phyloP scores from a whole-genome alignment of 768 basidiomycete genomes.

The Leccinellum rugosiceps region DNA sequence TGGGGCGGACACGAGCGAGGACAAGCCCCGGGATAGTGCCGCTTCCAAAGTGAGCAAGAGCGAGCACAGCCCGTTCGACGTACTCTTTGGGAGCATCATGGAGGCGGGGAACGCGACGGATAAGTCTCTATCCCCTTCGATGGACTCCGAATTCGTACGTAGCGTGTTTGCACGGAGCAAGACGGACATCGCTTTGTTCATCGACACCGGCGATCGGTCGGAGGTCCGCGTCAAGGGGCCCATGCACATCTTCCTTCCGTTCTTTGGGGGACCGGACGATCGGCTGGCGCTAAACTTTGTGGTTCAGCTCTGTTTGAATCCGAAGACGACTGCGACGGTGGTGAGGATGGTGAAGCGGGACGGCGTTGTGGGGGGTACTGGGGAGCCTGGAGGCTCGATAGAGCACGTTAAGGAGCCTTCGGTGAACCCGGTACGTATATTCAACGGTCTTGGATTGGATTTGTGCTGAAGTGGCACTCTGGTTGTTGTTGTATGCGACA shows the following conservation, averaged over 20 bases:
- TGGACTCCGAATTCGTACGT: conserved; percentile 79
- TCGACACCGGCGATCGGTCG: conserved; percentile 55
- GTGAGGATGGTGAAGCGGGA: conserved; percentile 54
- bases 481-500: conserved; percentile 40
- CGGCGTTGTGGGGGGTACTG: conserved; percentile 6
- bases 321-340: conserved; percentile 69
- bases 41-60: conserved; percentile 13
- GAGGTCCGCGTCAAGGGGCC: conserved; percentile 22
- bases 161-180: conserved; percentile 68
- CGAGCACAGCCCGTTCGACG: conserved; percentile 65
- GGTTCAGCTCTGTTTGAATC: conserved; percentile 74
- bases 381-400: neutral
- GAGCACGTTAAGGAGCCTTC: neutral
- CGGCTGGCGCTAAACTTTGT: conserved; percentile 82
- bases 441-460: neutral
- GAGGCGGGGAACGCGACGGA: conserved; percentile 24
- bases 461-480: neutral
- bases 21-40: neutral
- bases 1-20: neutral
- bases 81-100: conserved; percentile 42
- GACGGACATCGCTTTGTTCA: conserved; percentile 79
- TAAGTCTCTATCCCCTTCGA: conserved; percentile 39
- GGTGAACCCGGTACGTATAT: conserved; percentile 7
- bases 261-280: conserved; percentile 95
- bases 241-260: conserved; percentile 80